Evolutionary conservation across 345 rosid genomes (phyloP), one percentile per base, ranked within the genome.

Genomic region (Eucalyptus regnans): DNA sequence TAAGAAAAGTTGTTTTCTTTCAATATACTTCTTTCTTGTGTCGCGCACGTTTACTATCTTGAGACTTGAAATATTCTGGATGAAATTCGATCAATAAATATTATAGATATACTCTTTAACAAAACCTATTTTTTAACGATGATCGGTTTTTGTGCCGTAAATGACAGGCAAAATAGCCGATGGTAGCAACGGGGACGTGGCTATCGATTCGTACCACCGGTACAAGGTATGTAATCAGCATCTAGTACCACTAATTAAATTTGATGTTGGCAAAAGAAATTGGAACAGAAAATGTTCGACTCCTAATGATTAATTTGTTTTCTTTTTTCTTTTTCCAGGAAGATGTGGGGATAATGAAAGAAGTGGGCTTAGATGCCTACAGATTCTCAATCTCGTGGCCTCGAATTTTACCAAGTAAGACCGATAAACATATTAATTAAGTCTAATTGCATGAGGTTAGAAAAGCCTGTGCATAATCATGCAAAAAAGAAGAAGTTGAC

Each of bases 371-470:
- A 6, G 94, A 93, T 88, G 93, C 93, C 22, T 92, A 88, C 81
- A 90, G 94, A 87, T 89, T 93, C 51, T 93, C 94, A 6, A 91
- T 93, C 51, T 92, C 94, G 9, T 93, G 94, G 94, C 23, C 94
- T 8, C 88, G 93, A 81, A 87, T 92, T 83, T 44, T 93, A 60
- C 94, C 94, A 29, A 88, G 94, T 93, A 89, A 88, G 90, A 16
- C 25, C 25, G 18, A 17, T 18, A 9, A 18, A 8, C 41, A 18
- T 41, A 71, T 37, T 17, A 10, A 20, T 31, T 33, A 33, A 33
- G 56, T 22, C 60, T 22, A 54, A 54, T 54, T 23, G 29, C 3
- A 56, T 9, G 62, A 56, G 62, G 62, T 56, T 37, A 33, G 46
- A 71, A 37, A 33, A 33, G 81, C 25, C 25, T 18, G 22, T 17